These are phyloP conservation scores for Zymoseptoria tritici DNA, from an alignment of 2,329 filamentous ascomycete species.

Conservation along the genomic window DNA sequence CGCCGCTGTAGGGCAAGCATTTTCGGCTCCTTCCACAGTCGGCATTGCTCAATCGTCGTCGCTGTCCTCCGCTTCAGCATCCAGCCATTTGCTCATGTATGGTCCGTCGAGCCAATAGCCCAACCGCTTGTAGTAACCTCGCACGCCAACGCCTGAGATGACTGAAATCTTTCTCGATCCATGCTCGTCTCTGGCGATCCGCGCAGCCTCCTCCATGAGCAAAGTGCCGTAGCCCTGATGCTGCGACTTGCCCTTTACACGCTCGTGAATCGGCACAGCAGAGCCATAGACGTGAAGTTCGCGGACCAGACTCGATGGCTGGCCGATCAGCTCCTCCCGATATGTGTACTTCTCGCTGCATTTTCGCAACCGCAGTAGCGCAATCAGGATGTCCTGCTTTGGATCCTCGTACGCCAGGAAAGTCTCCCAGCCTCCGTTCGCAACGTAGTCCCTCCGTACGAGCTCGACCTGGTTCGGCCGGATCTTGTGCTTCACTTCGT, in stretches of 20 bases:
- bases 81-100: conserved; percentile 47
- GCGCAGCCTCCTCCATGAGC: conserved; percentile 94
- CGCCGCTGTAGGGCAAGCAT: no score
- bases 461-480: conserved; percentile 93
- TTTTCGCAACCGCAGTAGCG: conserved; percentile 77
- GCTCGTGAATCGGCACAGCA: conserved; percentile 91
- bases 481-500: conserved; percentile 99
- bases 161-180: conserved; percentile 91
- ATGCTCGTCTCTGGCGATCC: conserved; percentile 90
- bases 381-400: conserved; percentile 96
- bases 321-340: conserved; percentile 73
- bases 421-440: conserved; percentile 97
- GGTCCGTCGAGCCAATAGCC: conserved; percentile 92
- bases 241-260: conserved; percentile 94
- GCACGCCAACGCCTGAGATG: conserved; percentile 93
- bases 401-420: conserved; percentile 97
- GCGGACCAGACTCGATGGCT: conserved; percentile 84
- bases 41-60: conserved; percentile 22
- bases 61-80: conserved; percentile 21
- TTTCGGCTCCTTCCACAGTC: not conserved
- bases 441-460: conserved; percentile 84
- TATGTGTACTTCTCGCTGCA: conserved; percentile 90
- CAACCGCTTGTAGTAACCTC: conserved; percentile 88
- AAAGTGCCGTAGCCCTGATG: conserved; percentile 95
- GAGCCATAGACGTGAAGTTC: conserved; percentile 96